Percentiles rank a stretch among this genome's conserved stretches.
Conservation (phyloP, 1,284 basidiomycete species). For the Termitomyces sp. region DNA sequence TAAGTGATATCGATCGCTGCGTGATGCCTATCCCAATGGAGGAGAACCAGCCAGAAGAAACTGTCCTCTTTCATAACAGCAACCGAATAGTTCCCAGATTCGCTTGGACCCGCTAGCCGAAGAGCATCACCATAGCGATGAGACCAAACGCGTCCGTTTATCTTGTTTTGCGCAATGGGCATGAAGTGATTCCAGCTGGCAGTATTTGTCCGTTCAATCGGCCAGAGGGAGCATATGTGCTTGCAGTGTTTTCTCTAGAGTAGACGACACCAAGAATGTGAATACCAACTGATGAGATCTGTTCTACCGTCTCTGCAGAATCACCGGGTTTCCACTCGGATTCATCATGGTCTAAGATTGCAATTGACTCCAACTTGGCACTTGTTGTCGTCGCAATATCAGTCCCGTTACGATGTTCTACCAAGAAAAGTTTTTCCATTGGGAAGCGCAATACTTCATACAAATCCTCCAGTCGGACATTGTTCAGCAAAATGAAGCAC, state of each 20-base stretch:
- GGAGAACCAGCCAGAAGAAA: background rate
- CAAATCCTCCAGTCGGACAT: background rate
- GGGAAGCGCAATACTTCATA: background rate
- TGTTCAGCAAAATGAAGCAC: background rate
- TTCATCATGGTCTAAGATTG: too few relatives aligned
- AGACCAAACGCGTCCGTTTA: background rate
- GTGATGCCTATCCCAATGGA: background rate
- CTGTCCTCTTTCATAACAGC: background rate
- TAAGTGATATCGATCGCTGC: background rate
- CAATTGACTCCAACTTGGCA: background rate
- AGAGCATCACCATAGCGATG: background rate
- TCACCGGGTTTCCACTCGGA: too few relatives aligned
- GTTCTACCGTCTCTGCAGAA: too few relatives aligned
- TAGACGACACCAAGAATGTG: too few relatives aligned
- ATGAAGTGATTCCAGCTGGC: too few relatives aligned
- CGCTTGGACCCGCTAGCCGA: background rate
- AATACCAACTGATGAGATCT: too few relatives aligned
- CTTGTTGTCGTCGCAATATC: background rate
- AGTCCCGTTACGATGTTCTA: background rate
- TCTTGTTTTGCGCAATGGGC: background rate
- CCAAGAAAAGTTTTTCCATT: background rate
- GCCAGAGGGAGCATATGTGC: too few relatives aligned
- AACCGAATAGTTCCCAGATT: conserved; percentile 1
- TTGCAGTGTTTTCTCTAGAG: too few relatives aligned
- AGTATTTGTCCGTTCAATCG: too few relatives aligned